These are phyloP conservation scores for Themeda triandra DNA, from an alignment of 176 grass and related monocot genomes.

Conservation along the genomic window DNA sequence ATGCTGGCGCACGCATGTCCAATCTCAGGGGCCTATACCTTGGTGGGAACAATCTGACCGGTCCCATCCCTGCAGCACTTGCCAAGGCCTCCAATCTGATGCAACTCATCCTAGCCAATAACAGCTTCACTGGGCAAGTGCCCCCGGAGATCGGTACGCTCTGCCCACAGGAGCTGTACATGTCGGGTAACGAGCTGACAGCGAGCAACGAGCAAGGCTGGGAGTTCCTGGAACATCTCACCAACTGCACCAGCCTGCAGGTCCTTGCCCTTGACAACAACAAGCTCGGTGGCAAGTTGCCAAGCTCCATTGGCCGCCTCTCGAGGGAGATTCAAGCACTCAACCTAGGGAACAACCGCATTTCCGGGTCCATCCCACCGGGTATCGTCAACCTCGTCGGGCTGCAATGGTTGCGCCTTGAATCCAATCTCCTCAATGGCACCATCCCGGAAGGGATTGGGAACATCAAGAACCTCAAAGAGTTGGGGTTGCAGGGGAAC, in stretches of 20 bases:
- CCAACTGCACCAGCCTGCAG: not conserved
- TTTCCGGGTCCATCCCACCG: not conserved
- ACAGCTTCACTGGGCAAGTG: constrained; percentile 43
- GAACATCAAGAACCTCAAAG: not conserved
- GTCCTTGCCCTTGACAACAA: not conserved
- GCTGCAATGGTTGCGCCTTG: not conserved
- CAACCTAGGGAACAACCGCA: not conserved
- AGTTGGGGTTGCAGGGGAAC: not conserved
- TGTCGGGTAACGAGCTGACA: not conserved
- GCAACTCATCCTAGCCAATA: constrained; percentile 16
- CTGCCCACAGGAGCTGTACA: not conserved
- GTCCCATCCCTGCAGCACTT: constrained; percentile 38
- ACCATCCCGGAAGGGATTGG: not conserved
- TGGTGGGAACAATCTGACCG: constrained; percentile 29
- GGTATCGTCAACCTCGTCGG: not conserved
- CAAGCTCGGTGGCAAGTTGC: not conserved
- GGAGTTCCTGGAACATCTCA: not conserved
- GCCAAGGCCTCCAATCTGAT: constrained; percentile 3
- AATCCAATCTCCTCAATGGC: not conserved
- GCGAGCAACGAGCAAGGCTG: not conserved
- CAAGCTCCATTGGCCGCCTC: not conserved
- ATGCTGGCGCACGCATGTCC: constrained; percentile 4
- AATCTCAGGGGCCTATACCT: constrained; percentile 28
- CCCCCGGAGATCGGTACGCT: not conserved
- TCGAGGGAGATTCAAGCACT: not conserved